Conservation (phyloP, 23 red algal species). For the Agarophyton chilense region DNA sequence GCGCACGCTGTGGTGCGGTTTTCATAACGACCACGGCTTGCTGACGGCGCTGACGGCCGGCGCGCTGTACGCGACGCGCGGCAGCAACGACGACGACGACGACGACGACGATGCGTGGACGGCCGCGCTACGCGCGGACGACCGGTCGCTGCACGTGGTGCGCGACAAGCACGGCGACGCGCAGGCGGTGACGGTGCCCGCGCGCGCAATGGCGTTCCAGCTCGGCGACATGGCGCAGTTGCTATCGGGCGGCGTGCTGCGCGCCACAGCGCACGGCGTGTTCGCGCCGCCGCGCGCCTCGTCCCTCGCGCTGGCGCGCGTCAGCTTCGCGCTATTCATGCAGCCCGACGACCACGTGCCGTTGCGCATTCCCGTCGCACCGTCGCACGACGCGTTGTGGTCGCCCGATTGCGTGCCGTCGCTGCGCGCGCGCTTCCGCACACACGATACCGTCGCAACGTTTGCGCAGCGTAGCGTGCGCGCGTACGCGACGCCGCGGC, state of each 20-base stretch:
- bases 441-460: slow-evolving; percentile 25
- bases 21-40: slow-evolving; percentile 68
- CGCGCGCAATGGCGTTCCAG: slow-evolving; percentile 59
- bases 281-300: too few species aligned
- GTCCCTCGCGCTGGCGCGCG: too few species aligned
- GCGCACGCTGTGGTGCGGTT: slow-evolving; percentile 55
- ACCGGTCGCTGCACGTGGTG: slow-evolving; percentile 37
- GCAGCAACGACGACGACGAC: slow-evolving; percentile 11
- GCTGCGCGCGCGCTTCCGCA: slow-evolving; percentile 29
- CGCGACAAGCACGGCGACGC: neutral
- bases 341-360: slow-evolving; percentile 21
- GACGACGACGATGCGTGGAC: neutral
- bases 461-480: slow-evolving; percentile 32
- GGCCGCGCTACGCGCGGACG: neutral
- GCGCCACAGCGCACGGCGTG: slow-evolving; percentile 68
- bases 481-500: neutral
- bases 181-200: slow-evolving; percentile 19
- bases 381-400: slow-evolving; percentile 9
- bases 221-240: slow-evolving; percentile 70
- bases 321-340: slow-evolving; percentile 58
- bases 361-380: neutral
- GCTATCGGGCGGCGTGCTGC: slow-evolving; percentile 48
- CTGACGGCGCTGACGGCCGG: slow-evolving; percentile 57
- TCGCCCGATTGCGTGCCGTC: slow-evolving; percentile 29
- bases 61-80: too few species aligned